Conservation (phyloP, 257 asterid species). For the Phtheirospermum japonicum region DNA sequence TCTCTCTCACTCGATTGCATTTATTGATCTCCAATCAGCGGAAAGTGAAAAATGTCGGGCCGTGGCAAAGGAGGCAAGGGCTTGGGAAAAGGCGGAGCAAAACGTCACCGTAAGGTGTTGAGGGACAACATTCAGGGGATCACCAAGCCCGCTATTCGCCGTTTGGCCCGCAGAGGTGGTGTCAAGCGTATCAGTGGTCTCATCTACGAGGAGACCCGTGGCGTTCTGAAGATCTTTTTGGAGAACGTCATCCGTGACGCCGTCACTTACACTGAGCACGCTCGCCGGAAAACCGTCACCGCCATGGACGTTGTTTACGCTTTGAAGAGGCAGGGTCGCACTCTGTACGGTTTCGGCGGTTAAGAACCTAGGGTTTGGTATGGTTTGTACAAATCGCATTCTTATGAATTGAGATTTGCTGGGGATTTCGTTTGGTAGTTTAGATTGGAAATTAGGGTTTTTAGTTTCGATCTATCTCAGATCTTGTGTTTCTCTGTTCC, state of each 20-base stretch:
- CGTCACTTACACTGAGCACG: slow-evolving; percentile 51
- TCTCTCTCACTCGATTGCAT: background rate
- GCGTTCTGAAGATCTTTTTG: slow-evolving; percentile 46
- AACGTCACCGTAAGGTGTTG: slow-evolving; percentile 54
- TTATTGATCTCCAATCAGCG: background rate
- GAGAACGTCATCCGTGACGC: slow-evolving; percentile 51
- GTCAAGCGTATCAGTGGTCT: slow-evolving; percentile 56
- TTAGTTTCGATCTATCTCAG: background rate
- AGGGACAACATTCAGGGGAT: slow-evolving; percentile 51
- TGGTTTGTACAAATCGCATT: slow-evolving; percentile 23
- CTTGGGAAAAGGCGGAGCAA: slow-evolving; percentile 58
- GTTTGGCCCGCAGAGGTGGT: slow-evolving; percentile 51
- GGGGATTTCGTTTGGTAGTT: background rate
- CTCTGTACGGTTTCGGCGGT: slow-evolving; percentile 48
- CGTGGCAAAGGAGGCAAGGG: slow-evolving; percentile 63
- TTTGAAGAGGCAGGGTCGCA: slow-evolving; percentile 50
- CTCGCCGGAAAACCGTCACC: slow-evolving; percentile 50
- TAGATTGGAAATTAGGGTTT: too few relatives aligned
- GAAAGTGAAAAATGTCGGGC: slow-evolving; percentile 38
- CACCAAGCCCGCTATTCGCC: slow-evolving; percentile 48
- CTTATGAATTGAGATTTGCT: background rate
- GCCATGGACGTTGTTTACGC: slow-evolving; percentile 57
- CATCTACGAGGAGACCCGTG: slow-evolving; percentile 51
- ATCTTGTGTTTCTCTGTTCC: too few relatives aligned
- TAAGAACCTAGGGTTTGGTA: slow-evolving; percentile 13